Percentiles rank a stretch among this genome's conserved stretches.
Conservation (phyloP, 805 yeast genomes). For the Cyberlindnera misumaiensis region DNA sequence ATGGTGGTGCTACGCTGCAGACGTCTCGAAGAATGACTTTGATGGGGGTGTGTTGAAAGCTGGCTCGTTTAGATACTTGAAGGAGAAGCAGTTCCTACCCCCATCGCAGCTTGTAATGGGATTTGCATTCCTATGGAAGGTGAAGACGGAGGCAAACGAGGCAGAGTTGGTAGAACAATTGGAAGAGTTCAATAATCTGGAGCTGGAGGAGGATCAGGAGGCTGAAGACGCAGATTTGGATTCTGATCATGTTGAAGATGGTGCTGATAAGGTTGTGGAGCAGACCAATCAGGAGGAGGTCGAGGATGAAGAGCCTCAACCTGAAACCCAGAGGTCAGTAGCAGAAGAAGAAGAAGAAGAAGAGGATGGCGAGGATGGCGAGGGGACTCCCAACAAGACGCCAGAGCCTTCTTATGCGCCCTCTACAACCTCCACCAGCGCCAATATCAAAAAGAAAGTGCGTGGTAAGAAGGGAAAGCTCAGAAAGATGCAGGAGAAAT, state of each 20-base stretch:
- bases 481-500: conserved; percentile 76
- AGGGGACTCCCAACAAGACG: conserved; percentile 8
- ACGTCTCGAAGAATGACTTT: conserved; percentile 63
- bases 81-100: conserved; percentile 54
- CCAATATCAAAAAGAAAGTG: conserved; percentile 32
- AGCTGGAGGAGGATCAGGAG: conserved; percentile 9
- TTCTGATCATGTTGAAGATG: conserved; percentile 15
- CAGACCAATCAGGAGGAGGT: conserved; percentile 6
- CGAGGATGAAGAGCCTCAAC: conserved; percentile 3
- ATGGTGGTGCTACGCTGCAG: conserved; percentile 72
- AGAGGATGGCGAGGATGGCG: background rate
- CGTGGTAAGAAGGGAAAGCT: conserved; percentile 84
- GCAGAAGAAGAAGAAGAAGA: conserved; percentile 11
- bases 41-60: conserved; percentile 53
- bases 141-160: conserved; percentile 49
- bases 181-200: conserved; percentile 17
- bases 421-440: conserved; percentile 3
- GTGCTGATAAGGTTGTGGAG: conserved; percentile 6
- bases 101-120: conserved; percentile 91
- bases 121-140: conserved; percentile 69
- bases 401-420: conserved; percentile 1
- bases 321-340: conserved; percentile 3
- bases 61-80: conserved; percentile 51
- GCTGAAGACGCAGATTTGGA: conserved; percentile 7
- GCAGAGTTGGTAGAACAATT: conserved; percentile 25